Evolutionary conservation across 139 green algal species (phyloP), one percentile per base, ranked within the genome.

Genomic region (Chlamydomonas eustigma): DNA sequence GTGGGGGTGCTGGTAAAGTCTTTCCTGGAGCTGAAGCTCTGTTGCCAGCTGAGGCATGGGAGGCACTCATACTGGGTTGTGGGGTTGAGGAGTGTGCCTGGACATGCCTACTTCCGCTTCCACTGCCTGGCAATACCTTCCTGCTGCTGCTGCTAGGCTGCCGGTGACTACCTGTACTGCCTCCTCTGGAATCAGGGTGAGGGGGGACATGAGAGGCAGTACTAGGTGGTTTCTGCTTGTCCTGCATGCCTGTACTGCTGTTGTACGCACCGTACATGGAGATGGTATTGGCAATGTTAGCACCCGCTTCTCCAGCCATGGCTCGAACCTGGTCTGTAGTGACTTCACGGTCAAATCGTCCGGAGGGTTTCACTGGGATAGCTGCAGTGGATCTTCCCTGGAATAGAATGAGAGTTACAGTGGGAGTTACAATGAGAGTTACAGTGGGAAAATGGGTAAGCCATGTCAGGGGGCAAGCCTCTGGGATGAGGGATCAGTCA

Each of bases 281-380:
- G 31, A 81, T 74, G 2, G 50, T 32, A 12, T 64, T 58, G 32
- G 2, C 37, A 50, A 80, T 36, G 30, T 8, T 33, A 8, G 69
- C 69, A 8, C 39, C 76, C 2, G 2, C 76, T 12, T 65, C 51
- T 63, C 67, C 67, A 39, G 67, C 80, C 71, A 89, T 79, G 8
- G 79, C 80, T 22, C 72, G 71, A 24, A 85, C 50, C 64, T 80
- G 50, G 32, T 79, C 84, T 0, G 50, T 78, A 0, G 63, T 75
- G 8, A 64, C 44, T 50, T 86, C 76, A n/a, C 84, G 81, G 22
- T 86, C 84, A 37, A 86, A 78, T 51, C 84, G 84, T 24, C 76
- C 77, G 28, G 78, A 86, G 0, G 78, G 70, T 64, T 82, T 83
- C 37, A 80, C 66, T 51, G 76, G 76, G 12, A 74, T 39, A 30